Percentiles rank a stretch among this genome's conserved stretches.
Conservation (phyloP, 1,139 yeast genomes). For the Pichia sp. region DNA sequence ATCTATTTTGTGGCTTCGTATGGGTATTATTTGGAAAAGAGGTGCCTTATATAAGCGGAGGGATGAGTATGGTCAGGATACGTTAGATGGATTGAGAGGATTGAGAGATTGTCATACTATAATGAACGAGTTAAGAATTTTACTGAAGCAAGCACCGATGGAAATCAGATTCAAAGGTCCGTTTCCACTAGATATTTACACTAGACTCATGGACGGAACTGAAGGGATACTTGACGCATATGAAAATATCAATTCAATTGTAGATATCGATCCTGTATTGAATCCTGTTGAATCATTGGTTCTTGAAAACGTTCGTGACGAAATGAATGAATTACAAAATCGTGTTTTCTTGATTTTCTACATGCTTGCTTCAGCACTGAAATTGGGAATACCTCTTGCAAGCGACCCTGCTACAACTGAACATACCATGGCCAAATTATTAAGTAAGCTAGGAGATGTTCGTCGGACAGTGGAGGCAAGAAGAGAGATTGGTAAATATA, state of each 20-base stretch:
- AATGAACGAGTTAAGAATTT: conserved; percentile 56
- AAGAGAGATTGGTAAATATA: conserved; percentile 21
- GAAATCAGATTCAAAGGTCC: conserved; percentile 74
- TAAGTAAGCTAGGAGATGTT: conserved; percentile 56
- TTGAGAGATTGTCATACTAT: conserved; percentile 50
- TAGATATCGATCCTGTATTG: conserved; percentile 57
- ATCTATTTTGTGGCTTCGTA: conserved; percentile 66
- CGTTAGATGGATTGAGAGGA: conserved; percentile 50
- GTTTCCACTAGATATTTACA: conserved; percentile 55
- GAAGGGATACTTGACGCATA: conserved; percentile 69
- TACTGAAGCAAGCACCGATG: conserved; percentile 68
- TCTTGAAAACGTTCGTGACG: conserved; percentile 50
- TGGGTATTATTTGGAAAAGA: conserved; percentile 80
- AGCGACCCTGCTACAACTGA: conserved; percentile 73
- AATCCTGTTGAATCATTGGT: conserved; percentile 53
- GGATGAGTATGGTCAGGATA: conserved; percentile 26
- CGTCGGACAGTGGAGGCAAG: conserved; percentile 32
- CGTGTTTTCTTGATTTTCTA: conserved; percentile 70
- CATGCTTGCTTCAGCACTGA: conserved; percentile 73
- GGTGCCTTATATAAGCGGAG: conserved; percentile 42
- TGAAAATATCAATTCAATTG: conserved; percentile 66
- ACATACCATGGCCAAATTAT: conserved; percentile 67
- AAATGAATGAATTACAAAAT: conserved; percentile 65
- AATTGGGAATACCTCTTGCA: conserved; percentile 73
- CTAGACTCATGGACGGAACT: conserved; percentile 49